These are phyloP conservation scores for Tuctoria greenei DNA, from an alignment of 176 grass and related monocot species.

Conservation along the genomic window DNA sequence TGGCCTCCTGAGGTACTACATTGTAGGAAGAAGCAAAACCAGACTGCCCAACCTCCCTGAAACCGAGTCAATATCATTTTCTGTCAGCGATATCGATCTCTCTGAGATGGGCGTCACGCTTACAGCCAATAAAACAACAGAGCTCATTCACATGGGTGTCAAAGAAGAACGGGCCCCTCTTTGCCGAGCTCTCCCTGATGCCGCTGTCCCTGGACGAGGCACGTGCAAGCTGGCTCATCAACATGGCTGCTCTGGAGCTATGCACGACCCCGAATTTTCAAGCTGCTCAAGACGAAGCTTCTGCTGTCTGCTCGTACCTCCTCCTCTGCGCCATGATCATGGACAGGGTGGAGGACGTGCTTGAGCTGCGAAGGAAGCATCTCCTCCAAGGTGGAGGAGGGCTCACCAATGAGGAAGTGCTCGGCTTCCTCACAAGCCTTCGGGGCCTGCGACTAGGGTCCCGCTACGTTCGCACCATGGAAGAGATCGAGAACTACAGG, in stretches of 20 bases:
- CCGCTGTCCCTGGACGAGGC: too few species aligned
- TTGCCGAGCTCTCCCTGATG: too few species aligned
- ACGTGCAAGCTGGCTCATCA: too few species aligned
- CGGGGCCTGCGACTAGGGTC: not conserved
- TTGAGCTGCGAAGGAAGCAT: not conserved
- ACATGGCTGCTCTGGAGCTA: too few species aligned
- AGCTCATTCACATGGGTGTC: too few species aligned
- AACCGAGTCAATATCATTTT: not conserved
- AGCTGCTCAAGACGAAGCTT: not conserved
- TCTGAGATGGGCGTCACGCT: too few species aligned
- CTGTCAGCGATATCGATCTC: too few species aligned
- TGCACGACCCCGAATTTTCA: not conserved
- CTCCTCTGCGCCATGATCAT: not conserved
- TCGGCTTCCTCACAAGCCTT: not conserved
- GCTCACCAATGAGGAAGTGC: not conserved
- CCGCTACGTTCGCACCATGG: not conserved
- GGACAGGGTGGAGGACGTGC: constrained; percentile 26
- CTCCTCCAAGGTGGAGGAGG: not conserved
- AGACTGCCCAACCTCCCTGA: not conserved
- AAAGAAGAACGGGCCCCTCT: too few species aligned
- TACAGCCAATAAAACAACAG: too few species aligned
- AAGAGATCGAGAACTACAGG: too few species aligned
- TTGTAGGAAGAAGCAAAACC: not conserved
- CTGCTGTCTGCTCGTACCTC: not conserved
- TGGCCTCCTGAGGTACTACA: not conserved